These are phyloP conservation scores for Arthroderma uncinatum DNA, from an alignment of 2,329 filamentous ascomycete species.

Conservation along the genomic window DNA sequence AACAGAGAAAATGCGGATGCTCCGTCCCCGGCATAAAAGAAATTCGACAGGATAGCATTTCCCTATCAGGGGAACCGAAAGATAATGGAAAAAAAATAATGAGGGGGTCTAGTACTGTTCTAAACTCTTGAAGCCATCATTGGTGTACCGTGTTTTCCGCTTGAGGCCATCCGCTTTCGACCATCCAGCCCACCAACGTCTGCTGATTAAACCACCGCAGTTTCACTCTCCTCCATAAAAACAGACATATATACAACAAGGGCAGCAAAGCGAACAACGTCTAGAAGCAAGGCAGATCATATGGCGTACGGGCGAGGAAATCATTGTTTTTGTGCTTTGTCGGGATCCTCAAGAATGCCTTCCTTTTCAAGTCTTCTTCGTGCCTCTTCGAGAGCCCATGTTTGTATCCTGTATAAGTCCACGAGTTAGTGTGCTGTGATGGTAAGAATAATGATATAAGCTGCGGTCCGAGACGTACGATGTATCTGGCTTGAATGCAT, in stretches of 20 bases:
- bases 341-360: constrained; percentile 77
- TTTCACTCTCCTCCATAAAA: constrained; percentile 11
- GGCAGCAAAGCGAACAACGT: constrained; percentile 12
- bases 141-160: neutral
- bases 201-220: neutral
- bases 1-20: neutral
- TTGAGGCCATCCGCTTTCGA: neutral
- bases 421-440: neutral
- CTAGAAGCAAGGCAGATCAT: constrained; percentile 5
- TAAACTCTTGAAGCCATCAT: constrained; percentile 4
- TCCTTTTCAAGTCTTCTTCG: constrained; percentile 89
- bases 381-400: constrained; percentile 96
- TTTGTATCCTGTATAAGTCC: constrained; percentile 69
- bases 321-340: constrained; percentile 45
- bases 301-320: constrained; percentile 8
- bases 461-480: constrained; percentile 57
- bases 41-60: neutral
- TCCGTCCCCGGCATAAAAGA: neutral
- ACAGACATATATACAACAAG: constrained; percentile 31
- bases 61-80: neutral
- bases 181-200: neutral
- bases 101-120: constrained; percentile 1
- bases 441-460: neutral
- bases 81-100: neutral
- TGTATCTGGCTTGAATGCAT: constrained; percentile 96